Conservation (phyloP, 306 rosid species). For the Benincasa hispida region DNA sequence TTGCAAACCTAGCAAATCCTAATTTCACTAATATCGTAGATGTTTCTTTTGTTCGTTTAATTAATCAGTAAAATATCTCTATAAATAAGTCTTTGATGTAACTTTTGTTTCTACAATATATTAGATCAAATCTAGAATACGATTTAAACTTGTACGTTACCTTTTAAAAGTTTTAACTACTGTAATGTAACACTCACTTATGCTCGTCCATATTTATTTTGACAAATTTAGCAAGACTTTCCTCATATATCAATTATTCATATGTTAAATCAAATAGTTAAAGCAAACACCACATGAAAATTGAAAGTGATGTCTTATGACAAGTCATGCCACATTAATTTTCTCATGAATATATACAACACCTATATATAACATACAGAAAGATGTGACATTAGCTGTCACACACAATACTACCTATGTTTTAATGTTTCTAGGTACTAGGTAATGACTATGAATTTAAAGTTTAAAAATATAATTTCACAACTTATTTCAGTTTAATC, state of each 20-base stretch:
- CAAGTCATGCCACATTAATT: background rate
- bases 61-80: too few species aligned
- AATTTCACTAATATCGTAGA: too few species aligned
- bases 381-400: background rate
- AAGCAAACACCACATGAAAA: background rate
- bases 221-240: too few species aligned
- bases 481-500: background rate
- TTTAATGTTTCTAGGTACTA: background rate
- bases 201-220: too few species aligned
- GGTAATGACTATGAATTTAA: background rate
- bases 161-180: too few species aligned
- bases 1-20: background rate
- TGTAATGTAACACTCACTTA: too few species aligned
- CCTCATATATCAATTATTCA: background rate
- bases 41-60: too few species aligned
- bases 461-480: background rate
- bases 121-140: too few species aligned
- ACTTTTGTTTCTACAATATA: too few species aligned
- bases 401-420: background rate
- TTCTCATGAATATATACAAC: background rate
- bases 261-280: background rate
- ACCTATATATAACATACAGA: background rate
- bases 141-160: too few species aligned
- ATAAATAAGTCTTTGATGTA: too few species aligned
- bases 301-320: background rate